Percentiles rank a stretch among this genome's conserved stretches.
These are phyloP conservation scores for Scytalidium lignicola DNA, from an alignment of 2,329 filamentous ascomycete genomes.

Conservation along the genomic window DNA sequence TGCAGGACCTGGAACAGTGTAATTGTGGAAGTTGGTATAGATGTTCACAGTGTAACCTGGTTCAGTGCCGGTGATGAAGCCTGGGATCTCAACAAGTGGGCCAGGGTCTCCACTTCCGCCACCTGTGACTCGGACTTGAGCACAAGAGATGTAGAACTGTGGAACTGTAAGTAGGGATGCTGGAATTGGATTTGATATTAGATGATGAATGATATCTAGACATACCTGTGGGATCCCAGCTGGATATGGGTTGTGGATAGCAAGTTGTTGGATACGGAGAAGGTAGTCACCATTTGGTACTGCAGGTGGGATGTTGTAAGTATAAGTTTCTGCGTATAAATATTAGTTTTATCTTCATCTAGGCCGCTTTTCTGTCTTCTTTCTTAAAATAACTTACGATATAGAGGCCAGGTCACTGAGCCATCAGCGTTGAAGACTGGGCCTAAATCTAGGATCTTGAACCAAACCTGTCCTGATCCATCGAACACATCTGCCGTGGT, in stretches of 20 bases:
- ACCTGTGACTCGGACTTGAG: slow-evolving; percentile 20
- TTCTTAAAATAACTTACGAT: slow-evolving; percentile 12
- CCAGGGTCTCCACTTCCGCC: slow-evolving; percentile 20
- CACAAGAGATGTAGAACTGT: slow-evolving; percentile 26
- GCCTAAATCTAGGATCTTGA: slow-evolving; percentile 30
- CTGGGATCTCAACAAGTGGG: slow-evolving; percentile 23
- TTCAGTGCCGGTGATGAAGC: slow-evolving; percentile 18
- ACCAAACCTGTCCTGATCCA: slow-evolving; percentile 31
- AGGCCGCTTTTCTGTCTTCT: background rate
- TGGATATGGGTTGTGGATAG: slow-evolving; percentile 17
- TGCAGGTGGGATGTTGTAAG: slow-evolving; percentile 20
- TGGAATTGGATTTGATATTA: background rate
- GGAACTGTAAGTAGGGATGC: background rate
- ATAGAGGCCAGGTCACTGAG: slow-evolving; percentile 20
- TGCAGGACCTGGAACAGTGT: slow-evolving; percentile 23
- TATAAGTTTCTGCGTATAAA: slow-evolving; percentile 19
- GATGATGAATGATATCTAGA: background rate
- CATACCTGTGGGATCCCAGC: slow-evolving; percentile 8
- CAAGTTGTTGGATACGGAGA: slow-evolving; percentile 21
- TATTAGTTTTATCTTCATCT: background rate
- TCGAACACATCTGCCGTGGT: slow-evolving; percentile 27
- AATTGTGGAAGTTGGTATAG: slow-evolving; percentile 23
- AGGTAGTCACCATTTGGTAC: slow-evolving; percentile 21
- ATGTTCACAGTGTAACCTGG: slow-evolving; percentile 19
- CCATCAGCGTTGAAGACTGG: slow-evolving; percentile 21